Base-by-base conservation (phyloP, 2,329 filamentous ascomycete genomes). In the Ascochyta pisi region DNA sequence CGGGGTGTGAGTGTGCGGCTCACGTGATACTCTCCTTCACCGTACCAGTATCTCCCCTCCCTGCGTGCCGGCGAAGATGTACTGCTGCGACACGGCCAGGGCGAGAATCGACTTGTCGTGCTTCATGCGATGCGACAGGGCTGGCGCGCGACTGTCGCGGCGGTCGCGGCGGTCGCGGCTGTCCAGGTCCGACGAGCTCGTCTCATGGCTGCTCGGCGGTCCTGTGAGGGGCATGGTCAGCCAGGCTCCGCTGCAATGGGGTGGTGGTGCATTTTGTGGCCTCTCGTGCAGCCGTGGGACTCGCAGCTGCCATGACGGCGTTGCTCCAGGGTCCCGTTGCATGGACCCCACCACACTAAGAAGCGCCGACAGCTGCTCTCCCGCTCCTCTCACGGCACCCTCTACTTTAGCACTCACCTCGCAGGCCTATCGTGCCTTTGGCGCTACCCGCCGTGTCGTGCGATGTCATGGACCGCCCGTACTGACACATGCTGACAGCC, bases 41-140 rank as follows among this genome's bases (percentile, higher is more conserved):
- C 78, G 29, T 51, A 56, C 89, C 41, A 96, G 83, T 58, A 99
- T 96, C 78, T 97, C 92, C 58, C 95, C 95, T 61, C 92, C 90
- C 73, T 97, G 92, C 1, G 95, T 93, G 37, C 95, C 95, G 16
- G 94, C 93, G 75, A 92, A 99, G 50, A 99, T 89, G 71, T 88
- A 89, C 43, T 89, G 83, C 47, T 91, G 83, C 54, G 91, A 92
- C 23, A 96, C 86, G 4, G 88, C 91, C 52, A 99, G 84, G 8
- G 92, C 87, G 46, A 99, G 86, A 43, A 96, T 90, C 2, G 89
- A 92, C 74, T 87, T 90, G 69, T 87, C 84, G 72, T 94, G 90
- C 70, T 87, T 84, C 60, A 96, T 84, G 63, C 87, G 87, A 73
- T 96, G 91, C 54, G 88, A 79, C 41, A 92, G 83, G 50, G 86